Evolutionary conservation across 495 filamentous ascomycete species (phyloP).

Genomic region (Aspergillus mulundensis): DNA sequence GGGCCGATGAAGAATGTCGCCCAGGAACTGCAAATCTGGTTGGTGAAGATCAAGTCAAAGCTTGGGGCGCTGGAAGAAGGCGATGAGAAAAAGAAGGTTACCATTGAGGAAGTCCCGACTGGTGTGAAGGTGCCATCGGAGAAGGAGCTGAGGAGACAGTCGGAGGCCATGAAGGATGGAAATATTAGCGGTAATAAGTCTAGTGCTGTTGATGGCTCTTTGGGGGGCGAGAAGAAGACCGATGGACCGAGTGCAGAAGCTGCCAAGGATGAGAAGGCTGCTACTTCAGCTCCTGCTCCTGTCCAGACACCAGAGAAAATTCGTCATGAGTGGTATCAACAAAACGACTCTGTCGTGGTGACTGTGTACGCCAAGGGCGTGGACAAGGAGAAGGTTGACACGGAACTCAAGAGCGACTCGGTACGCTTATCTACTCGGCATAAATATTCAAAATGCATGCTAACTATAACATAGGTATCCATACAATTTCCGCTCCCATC

Average conservation of each 20-base stretch:
- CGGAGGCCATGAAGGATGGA: conserved; percentile 26
- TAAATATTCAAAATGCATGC: neutral
- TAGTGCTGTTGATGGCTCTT: neutral
- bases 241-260: conserved; percentile 16
- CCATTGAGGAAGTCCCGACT: conserved; percentile 58
- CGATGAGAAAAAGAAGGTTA: conserved; percentile 54
- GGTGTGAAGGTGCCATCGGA: conserved; percentile 47
- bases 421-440: conserved; percentile 26
- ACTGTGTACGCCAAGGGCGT: conserved; percentile 71
- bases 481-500: conserved; percentile 65
- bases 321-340: conserved; percentile 80
- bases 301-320: conserved; percentile 48
- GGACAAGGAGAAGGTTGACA: conserved; percentile 54
- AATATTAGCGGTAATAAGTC: conserved; percentile 12
- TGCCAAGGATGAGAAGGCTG: conserved; percentile 14
- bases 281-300: conserved; percentile 18
- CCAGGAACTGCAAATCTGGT: conserved; percentile 28
- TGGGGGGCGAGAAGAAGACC: conserved; percentile 5
- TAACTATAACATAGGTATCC: conserved; percentile 44
- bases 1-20: conserved; percentile 54
- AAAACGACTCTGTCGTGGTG: conserved; percentile 57
- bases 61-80: conserved; percentile 45
- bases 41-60: conserved; percentile 22
- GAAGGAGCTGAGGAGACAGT: conserved; percentile 32
- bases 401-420: conserved; percentile 55